Conservation (phyloP, 768 basidiomycete genomes). For the Serendipita sp. region DNA sequence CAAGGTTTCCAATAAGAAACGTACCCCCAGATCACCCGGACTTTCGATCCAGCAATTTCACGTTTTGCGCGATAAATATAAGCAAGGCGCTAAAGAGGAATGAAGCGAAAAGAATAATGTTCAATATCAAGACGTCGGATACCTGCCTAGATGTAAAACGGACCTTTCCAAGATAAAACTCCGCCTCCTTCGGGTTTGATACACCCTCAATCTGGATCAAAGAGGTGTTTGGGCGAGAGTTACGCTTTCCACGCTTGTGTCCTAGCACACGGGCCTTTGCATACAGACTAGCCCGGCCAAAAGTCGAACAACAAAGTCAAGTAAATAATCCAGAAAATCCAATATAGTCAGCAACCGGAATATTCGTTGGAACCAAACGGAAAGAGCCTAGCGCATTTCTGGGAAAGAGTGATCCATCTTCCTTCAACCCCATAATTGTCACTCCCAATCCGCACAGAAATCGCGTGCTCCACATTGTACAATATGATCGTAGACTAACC, state of each 20-base stretch:
- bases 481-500: neutral
- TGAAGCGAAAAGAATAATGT: constrained; percentile 2
- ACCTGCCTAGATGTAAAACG: constrained; percentile 13
- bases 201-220: constrained; percentile 97
- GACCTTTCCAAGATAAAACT: constrained; percentile 98
- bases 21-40: constrained; percentile 97
- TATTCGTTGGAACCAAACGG: neutral
- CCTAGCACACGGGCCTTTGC: constrained; percentile 91
- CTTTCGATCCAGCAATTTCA: constrained; percentile 84
- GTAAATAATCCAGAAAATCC: neutral
- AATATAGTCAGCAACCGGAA: neutral
- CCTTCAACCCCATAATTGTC: no score
- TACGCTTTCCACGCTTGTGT: constrained; percentile 97
- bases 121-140: neutral
- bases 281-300: constrained; percentile 52
- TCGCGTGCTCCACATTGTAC: no score
- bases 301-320: neutral
- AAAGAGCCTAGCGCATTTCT: neutral
- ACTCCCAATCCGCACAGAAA: no score
- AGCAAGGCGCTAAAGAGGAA: constrained; percentile 58
- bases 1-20: constrained; percentile 15
- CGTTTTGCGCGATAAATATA: constrained; percentile 96
- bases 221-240: constrained; percentile 88
- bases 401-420: neutral
- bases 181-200: constrained; percentile 78